Percentiles rank a stretch among this genome's conserved stretches.
These are phyloP conservation scores for Xylaria sp. DNA, from an alignment of 2,329 filamentous ascomycete species.

Conservation along the genomic window DNA sequence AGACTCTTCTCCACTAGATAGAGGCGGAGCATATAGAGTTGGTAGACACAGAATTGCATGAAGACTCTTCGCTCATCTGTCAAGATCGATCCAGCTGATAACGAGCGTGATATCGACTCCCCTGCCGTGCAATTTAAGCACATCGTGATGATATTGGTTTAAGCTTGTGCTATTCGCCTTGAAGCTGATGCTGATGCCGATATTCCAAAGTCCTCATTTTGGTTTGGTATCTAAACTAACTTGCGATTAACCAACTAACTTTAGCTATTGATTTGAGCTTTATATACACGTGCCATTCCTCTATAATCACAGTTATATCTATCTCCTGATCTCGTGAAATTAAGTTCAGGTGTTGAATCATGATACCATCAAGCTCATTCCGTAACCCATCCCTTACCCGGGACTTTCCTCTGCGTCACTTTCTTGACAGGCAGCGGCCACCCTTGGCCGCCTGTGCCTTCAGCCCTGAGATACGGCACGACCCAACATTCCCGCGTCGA, in stretches of 20 bases:
- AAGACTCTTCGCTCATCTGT: not conserved
- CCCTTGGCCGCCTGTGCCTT: constrained; percentile 73
- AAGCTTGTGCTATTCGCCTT: not conserved
- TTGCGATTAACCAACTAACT: not conserved
- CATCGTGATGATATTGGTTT: not conserved
- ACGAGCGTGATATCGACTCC: not conserved
- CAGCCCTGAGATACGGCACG: constrained; percentile 78
- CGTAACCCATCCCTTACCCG: constrained; percentile 79
- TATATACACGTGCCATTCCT: not conserved
- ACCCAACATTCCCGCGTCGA: constrained; percentile 81
- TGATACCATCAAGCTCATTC: constrained; percentile 54
- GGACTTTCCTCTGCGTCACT: constrained; percentile 80
- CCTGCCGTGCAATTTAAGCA: not conserved
- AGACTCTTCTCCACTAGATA: constrained; percentile 13
- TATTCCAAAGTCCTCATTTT: not conserved
- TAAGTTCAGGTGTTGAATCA: not conserved
- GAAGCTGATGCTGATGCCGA: not conserved
- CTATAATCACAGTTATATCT: not conserved
- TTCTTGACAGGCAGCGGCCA: constrained; percentile 90
- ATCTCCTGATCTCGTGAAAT: not conserved
- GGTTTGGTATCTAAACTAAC: not conserved
- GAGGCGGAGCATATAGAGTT: constrained; percentile 21
- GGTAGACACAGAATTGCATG: constrained; percentile 17
- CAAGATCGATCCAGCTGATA: not conserved
- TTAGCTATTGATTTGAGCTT: not conserved